These are phyloP conservation scores for Penicillium longicatenatum DNA, from an alignment of 495 filamentous ascomycete species.

Conservation along the genomic window DNA sequence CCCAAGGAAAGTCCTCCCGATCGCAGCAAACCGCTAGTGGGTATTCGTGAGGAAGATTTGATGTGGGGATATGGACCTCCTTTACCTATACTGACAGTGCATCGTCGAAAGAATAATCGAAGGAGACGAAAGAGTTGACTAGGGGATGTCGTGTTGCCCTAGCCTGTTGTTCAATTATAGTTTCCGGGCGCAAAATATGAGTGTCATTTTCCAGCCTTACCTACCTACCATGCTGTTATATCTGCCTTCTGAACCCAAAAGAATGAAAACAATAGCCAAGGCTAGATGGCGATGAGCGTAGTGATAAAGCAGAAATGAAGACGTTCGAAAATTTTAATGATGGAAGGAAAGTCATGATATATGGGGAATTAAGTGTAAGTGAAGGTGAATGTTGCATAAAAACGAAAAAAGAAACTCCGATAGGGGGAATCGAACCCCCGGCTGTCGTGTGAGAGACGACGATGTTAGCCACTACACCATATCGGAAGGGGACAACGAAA, in stretches of 20 bases:
- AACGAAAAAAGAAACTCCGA: slow-evolving; percentile 30
- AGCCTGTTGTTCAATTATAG: no score
- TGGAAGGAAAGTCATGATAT: no score
- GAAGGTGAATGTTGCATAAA: background rate
- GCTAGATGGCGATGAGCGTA: no score
- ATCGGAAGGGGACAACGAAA: slow-evolving; percentile 24
- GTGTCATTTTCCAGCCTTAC: no score
- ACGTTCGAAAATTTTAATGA: no score
- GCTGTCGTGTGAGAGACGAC: slow-evolving; percentile 47
- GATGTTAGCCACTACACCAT: slow-evolving; percentile 49
- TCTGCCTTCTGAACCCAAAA: no score
- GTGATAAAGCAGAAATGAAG: no score
- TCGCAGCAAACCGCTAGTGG: background rate
- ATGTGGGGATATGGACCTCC: background rate
- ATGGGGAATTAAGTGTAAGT: no score
- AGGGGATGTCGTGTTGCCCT: background rate
- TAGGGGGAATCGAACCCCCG: slow-evolving; percentile 45
- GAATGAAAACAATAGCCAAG: no score
- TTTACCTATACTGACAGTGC: background rate
- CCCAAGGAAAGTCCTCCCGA: background rate
- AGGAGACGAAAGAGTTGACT: background rate
- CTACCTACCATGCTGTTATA: no score
- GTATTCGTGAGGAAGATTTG: background rate
- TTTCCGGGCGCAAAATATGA: no score
- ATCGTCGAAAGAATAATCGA: background rate